Evolutionary conservation across 2,329 filamentous ascomycete species (phyloP), one percentile per base, ranked within the genome.

Genomic region (Pestalotiopsis sp.): DNA sequence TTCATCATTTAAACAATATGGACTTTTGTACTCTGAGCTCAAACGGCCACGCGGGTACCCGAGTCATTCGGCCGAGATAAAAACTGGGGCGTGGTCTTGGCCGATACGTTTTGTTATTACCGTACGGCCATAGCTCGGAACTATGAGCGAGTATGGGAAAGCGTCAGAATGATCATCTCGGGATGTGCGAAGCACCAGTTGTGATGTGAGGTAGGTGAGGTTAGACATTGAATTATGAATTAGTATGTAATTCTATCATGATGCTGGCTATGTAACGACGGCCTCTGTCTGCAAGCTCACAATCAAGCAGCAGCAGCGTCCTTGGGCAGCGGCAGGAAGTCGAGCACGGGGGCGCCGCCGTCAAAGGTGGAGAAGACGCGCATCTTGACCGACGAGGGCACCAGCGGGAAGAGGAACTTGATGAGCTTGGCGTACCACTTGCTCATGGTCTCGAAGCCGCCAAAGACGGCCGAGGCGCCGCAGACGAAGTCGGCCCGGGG

Each of bases 371-470:
- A 64, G 24, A 64, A 64, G 39, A 64, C 20, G 61, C 61, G 61
- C 61, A 64, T 64, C 61, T 64, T 64, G 61, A 64, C 17, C 22
- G 39, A 22, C 10, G 61, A 48, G 4, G 61, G 39, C 9, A 64
- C 24, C 61, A 22, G 39, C 14, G 61, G 61, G 39, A 64, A 64
- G n/a, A 64, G n/a, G 22, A 48, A 20, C 61, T 64, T 48, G 39
- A 64, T 26, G 11, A 64, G n/a, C 24, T 52, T 44, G 30, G 61
- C 20, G 39, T 55, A 64, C 61, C 61, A 64, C 61, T 55, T 55
- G 39, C 61, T 64, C 61, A 64, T 64, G 14, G 39, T 48, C 61
- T 64, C 61, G 20, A 64, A 64, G 44, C 44, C 61, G 22, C 38
- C 61, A 64, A 64, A 64, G 39, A 64, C 44, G 13, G 30, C 44